These are phyloP conservation scores for Solanum lignicaule DNA, from an alignment of 257 asterid genomes.

Conservation along the genomic window DNA sequence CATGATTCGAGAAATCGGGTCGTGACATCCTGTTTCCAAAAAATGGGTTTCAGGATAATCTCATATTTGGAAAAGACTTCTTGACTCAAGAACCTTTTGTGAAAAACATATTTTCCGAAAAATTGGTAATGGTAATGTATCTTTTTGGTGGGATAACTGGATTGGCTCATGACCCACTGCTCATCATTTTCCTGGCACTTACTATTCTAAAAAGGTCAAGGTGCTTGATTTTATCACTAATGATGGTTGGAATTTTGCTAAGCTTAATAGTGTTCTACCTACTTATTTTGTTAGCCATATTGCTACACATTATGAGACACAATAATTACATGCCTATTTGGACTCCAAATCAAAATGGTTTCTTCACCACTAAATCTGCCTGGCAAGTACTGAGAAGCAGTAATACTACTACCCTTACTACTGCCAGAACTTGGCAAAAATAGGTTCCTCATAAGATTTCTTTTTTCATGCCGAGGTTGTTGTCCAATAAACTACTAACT, in stretches of 20 bases:
- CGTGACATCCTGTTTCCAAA: no score
- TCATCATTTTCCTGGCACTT: no score
- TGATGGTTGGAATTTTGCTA: not conserved
- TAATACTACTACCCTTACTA: not conserved
- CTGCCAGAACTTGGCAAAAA: not conserved
- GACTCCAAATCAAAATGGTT: not conserved
- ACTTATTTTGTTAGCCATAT: not conserved
- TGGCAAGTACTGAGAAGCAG: no score
- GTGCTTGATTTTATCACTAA: not conserved
- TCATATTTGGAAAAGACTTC: not conserved
- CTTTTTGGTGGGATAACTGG: not conserved
- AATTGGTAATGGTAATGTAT: not conserved
- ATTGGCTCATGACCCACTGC: not conserved
- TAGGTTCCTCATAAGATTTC: not conserved
- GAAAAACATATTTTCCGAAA: not conserved
- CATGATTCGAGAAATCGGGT: no score
- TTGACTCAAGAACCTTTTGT: not conserved
- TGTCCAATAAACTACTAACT: not conserved
- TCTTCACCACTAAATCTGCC: no score
- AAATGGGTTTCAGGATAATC: no score
- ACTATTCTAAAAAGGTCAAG: no score
- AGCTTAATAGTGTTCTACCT: not conserved
- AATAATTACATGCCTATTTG: not conserved
- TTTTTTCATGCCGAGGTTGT: not conserved
- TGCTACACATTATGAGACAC: not conserved